phyloP scores from a whole-genome alignment of 2,329 filamentous ascomycete genomes.

The Biscogniauxia mediterranea region DNA sequence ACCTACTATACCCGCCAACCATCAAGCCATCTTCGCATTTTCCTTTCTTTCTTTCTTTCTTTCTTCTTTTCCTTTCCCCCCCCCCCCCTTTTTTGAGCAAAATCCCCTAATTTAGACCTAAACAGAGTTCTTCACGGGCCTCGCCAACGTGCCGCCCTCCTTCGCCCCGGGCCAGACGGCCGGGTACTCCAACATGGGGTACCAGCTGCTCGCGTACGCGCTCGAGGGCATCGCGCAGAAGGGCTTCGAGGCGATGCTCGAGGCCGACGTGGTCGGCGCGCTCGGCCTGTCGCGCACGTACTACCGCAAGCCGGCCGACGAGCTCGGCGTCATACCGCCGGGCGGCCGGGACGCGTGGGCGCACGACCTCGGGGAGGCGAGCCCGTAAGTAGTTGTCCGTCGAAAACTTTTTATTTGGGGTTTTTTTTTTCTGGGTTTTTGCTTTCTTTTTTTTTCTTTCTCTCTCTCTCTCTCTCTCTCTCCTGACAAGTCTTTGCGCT shows the following conservation, averaged over 20 bases:
- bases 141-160: conserved; percentile 26
- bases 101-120: too few relatives aligned
- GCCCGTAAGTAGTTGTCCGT: conserved; percentile 41
- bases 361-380: conserved; percentile 38
- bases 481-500: not conserved
- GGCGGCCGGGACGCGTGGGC: conserved; percentile 30
- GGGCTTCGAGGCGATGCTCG: conserved; percentile 23
- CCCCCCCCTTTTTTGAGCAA: too few relatives aligned
- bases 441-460: not conserved
- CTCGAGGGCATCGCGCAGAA: conserved; percentile 26
- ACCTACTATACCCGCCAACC: too few relatives aligned
- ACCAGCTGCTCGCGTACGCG: conserved; percentile 30
- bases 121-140: conserved; percentile 25
- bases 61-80: too few relatives aligned
- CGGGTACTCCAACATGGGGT: conserved; percentile 29
- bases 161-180: conserved; percentile 26
- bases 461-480: not conserved
- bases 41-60: too few relatives aligned
- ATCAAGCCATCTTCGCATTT: not conserved
- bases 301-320: conserved; percentile 21
- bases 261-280: conserved; percentile 21
- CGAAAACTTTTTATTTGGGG: too few relatives aligned
- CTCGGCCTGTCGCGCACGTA: conserved; percentile 24
- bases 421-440: too few relatives aligned
- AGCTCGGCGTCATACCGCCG: conserved; percentile 23